Conservation (phyloP, 306 rosid species). For the Morella rubra region DNA sequence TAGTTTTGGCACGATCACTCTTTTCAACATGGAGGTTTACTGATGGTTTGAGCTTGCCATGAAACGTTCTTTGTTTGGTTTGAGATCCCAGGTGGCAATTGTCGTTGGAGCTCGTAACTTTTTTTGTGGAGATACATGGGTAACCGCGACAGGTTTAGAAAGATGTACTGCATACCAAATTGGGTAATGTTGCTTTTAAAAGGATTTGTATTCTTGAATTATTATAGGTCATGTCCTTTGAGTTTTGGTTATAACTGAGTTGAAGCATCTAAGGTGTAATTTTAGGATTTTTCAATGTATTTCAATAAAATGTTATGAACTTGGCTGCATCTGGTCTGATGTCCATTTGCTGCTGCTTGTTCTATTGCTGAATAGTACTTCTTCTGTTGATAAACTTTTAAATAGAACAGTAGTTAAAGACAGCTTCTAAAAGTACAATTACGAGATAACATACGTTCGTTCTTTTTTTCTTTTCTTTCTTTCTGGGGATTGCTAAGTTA, state of each 20-base stretch:
- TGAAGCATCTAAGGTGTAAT: neutral
- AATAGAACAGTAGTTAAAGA: neutral
- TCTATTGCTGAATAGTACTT: neutral
- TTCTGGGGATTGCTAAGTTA: too few species aligned
- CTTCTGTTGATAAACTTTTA: neutral
- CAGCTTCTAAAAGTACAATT: neutral
- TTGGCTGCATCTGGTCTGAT: neutral
- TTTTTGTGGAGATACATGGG: slow-evolving; percentile 96
- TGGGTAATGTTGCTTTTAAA: slow-evolving; percentile 55
- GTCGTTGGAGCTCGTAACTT: slow-evolving; percentile 96
- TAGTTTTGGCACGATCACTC: slow-evolving; percentile 21
- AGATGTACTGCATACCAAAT: slow-evolving; percentile 92
- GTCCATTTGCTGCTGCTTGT: neutral
- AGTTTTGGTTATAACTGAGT: neutral
- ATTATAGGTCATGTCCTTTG: neutral
- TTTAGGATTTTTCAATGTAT: neutral
- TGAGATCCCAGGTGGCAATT: slow-evolving; percentile 70
- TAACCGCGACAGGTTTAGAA: slow-evolving; percentile 78
- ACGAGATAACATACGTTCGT: neutral
- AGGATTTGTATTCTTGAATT: neutral
- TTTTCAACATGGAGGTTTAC: slow-evolving; percentile 8
- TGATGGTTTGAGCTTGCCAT: slow-evolving; percentile 22
- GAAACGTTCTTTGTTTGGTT: slow-evolving; percentile 20
- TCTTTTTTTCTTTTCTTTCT: neutral
- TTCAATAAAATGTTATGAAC: neutral